Conservation (phyloP, 2,329 filamentous ascomycete genomes). For the Mycosphaerelloides madeirae region DNA sequence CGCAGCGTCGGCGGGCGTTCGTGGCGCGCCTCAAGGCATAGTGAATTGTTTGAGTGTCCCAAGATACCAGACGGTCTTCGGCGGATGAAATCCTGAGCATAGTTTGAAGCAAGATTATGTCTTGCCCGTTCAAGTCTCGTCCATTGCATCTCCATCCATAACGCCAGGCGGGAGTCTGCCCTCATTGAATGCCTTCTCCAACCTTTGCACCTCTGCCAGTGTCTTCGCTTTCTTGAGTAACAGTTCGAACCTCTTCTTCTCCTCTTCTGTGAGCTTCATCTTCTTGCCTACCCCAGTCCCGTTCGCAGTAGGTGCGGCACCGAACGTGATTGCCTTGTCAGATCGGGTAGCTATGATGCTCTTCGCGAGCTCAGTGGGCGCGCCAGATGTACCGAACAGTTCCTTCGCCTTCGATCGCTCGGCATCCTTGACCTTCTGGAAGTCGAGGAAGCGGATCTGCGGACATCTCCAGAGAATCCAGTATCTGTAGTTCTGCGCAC, state of each 20-base stretch:
- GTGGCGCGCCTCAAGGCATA: no score
- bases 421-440: constrained; percentile 79
- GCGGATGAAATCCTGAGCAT: no score
- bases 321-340: constrained; percentile 35
- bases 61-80: no score
- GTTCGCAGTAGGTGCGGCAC: constrained; percentile 43
- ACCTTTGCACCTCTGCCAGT: constrained; percentile 77
- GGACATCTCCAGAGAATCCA: constrained; percentile 88
- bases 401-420: constrained; percentile 73
- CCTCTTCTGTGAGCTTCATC: constrained; percentile 67
- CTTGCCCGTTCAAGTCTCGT: constrained; percentile 27
- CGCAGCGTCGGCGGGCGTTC: no score
- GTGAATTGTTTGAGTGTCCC: no score
- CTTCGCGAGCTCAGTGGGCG: constrained; percentile 74
- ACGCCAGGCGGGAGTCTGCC: constrained; percentile 64
- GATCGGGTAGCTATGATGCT: constrained; percentile 85
- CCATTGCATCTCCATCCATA: constrained; percentile 28
- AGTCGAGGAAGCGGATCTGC: constrained; percentile 84
- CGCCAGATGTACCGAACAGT: constrained; percentile 74
- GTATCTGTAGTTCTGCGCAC: constrained; percentile 75
- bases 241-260: constrained; percentile 79
- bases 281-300: constrained; percentile 37
- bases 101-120: neutral
- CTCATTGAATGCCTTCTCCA: constrained; percentile 91
- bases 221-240: constrained; percentile 85